Base-by-base conservation (phyloP, 106 monocot species). In the Allium fistulosum region DNA sequence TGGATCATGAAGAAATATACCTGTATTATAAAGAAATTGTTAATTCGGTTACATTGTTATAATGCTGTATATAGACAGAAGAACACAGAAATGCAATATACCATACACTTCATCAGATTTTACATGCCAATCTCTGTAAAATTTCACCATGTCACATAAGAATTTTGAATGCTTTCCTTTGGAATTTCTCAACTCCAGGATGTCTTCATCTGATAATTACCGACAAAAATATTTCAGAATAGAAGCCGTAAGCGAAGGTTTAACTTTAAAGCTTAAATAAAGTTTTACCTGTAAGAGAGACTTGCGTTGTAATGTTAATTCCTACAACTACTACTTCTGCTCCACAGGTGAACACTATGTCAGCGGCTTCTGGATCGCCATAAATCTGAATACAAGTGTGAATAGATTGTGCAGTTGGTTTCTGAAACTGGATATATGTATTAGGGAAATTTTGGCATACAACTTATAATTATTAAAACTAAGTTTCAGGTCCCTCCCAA, bases 331-430 rank as follows among this genome's bases (percentile, higher is more conserved):
- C 77, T 50, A 97, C 81, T 56, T 97, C 84, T 49, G 92, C 96
- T 73, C 96, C 96, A 69, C 75, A 77, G 11, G 96, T 97, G 65
- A 97, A 92, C 9, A 97, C 88, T 68, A 92, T 71, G 58, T 97
- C 96, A 64, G 96, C 92, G 68, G 96, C 96, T 70, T 97, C 92
- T 16, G 96, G 96, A 73, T 97, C 96, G 51, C 92, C 86, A 71
- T 84, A 87, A 26, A 97, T 89, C 92, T 96, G 79, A 22, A 22
- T 22, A 22, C 22, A 22, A 22, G 22, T 22, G 22, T 22, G 22
- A 22, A 22, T 22, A 22, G 22, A 22, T 22, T 22, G 22, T 22
- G 22, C 22, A 22, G 22, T 22, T 22, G 22, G 22, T 22, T 22
- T 22, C 1, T 22, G 22, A 22, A 22, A 22, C 22, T 22, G 22